Evolutionary conservation across 108 stramenopile genomes (phyloP), one percentile per base, ranked within the genome.

Genomic region (Conticribra guillardii): DNA sequence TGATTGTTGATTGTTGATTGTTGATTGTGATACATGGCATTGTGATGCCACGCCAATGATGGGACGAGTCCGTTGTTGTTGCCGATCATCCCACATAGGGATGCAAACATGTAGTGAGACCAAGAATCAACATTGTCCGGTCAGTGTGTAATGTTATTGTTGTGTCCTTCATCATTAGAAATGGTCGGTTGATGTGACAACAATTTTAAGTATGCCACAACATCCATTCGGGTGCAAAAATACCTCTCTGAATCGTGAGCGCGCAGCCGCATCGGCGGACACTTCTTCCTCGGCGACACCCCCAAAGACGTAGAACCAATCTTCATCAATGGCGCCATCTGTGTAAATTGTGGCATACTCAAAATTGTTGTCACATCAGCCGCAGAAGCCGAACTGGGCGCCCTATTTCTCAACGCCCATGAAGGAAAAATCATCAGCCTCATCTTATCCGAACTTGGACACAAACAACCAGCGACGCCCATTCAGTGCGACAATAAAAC

Each of bases 371-470:
- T 63, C 9, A 21, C 72, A 32, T 65, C 69, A 9, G 71, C 81
- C 19, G 45, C 67, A 18, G 80, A 84, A 69, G 80, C 80, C 1
- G 84, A 85, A 64, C 26, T 79, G 2, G 78, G 81, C 14, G 84
- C 76, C 1, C 51, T 71, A 0, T 85, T 75, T 59, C n/a, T n/a
- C n/a, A n/a, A n/a, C n/a, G n/a, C n/a, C n/a, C n/a, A n/a, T n/a
- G n/a, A n/a, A 61, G 80, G 67, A 41, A 31, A 17, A 52, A 16
- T 66, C 4, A 27, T 71, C 0, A 72, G 80, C 0, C 49, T 51
- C 17, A 54, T 63, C 37, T 69, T 79, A 0, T 49, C 49, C 50
- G 68, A 77, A 56, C 64, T 76, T 33, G 79, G 86, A 23, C 83
- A 82, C 41, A 69, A 63, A 30, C 85, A 83, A 56, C 76, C 63